Percentiles rank a stretch among this genome's conserved stretches.
These are phyloP conservation scores for Leptographium wingfieldii DNA, from an alignment of 2,329 filamentous ascomycete genomes.

Conservation along the genomic window DNA sequence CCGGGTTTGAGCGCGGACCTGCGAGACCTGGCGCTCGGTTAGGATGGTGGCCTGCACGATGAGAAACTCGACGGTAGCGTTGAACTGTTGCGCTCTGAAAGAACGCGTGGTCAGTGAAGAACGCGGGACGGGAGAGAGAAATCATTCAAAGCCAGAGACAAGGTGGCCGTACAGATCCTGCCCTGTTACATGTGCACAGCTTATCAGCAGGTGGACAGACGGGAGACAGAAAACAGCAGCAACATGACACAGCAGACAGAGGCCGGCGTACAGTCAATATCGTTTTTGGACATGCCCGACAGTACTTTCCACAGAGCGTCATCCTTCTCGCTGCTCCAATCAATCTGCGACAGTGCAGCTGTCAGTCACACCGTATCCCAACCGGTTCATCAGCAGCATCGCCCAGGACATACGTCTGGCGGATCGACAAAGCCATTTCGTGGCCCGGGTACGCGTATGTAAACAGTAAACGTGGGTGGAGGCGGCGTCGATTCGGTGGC, in stretches of 20 bases:
- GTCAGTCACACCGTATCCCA: neutral
- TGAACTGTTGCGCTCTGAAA: slow-evolving; percentile 57
- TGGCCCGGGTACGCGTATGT: slow-evolving; percentile 80
- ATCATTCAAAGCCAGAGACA: neutral
- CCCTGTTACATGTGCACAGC: slow-evolving; percentile 38
- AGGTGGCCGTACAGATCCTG: slow-evolving; percentile 46
- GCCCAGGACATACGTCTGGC: slow-evolving; percentile 48
- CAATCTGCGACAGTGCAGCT: slow-evolving; percentile 42
- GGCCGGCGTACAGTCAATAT: slow-evolving; percentile 63
- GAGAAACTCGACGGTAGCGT: slow-evolving; percentile 78
- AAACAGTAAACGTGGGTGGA: slow-evolving; percentile 55
- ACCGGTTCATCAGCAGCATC: neutral
- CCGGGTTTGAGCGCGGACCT: slow-evolving; percentile 81
- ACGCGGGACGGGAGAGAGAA: neutral
- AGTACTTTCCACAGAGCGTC: slow-evolving; percentile 82
- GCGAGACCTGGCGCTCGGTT: slow-evolving; percentile 79
- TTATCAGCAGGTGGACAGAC: neutral
- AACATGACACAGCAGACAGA: neutral
- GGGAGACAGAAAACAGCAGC: too few species aligned
- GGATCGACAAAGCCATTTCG: slow-evolving; percentile 84
- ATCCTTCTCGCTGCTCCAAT: slow-evolving; percentile 83
- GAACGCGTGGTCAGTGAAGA: slow-evolving; percentile 7
- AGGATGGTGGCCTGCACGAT: slow-evolving; percentile 90
- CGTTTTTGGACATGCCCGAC: slow-evolving; percentile 66
- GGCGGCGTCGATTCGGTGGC: neutral